Conservation (phyloP, 192 early-diverging fungal species). For the Coemansia sp. region DNA sequence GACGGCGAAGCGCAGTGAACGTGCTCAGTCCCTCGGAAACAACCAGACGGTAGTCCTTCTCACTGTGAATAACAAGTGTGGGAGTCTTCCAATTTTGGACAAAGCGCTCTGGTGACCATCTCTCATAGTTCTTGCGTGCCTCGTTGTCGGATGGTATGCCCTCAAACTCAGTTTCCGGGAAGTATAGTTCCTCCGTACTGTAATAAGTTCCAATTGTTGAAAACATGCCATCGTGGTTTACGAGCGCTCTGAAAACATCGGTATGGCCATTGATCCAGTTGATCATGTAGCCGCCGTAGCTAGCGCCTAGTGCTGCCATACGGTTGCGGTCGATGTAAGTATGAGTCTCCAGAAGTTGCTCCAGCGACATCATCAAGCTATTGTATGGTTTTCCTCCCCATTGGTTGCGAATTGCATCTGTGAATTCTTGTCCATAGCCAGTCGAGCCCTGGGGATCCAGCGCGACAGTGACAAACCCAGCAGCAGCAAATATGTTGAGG, state of each 20-base stretch:
- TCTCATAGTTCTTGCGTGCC: conserved; percentile 62
- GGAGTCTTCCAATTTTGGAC: conserved; percentile 77
- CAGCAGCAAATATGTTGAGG: conserved; percentile 68
- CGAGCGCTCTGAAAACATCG: conserved; percentile 65
- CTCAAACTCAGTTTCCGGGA: conserved; percentile 68
- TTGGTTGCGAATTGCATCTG: conserved; percentile 72
- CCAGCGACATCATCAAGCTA: conserved; percentile 72
- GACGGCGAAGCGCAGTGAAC: conserved; percentile 77
- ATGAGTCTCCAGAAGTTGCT: conserved; percentile 47
- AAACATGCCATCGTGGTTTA: conserved; percentile 85
- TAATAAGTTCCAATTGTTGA: conserved; percentile 65
- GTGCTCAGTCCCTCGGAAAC: conserved; percentile 69
- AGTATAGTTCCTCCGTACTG: conserved; percentile 75
- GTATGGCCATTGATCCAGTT: conserved; percentile 89
- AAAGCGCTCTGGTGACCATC: conserved; percentile 68
- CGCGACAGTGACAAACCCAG: conserved; percentile 71
- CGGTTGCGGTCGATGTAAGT: conserved; percentile 61
- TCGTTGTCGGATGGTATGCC: conserved; percentile 64
- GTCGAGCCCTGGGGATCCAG: conserved; percentile 79
- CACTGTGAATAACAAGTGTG: conserved; percentile 75
- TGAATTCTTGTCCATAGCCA: conserved; percentile 77
- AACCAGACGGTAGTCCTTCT: conserved; percentile 67
- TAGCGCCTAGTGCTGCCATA: conserved; percentile 69
- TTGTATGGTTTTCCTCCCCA: conserved; percentile 77
- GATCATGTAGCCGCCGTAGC: conserved; percentile 83